These are phyloP conservation scores for Lipomyces spencermartinsiae DNA, from an alignment of 805 yeast genomes.

Conservation along the genomic window DNA sequence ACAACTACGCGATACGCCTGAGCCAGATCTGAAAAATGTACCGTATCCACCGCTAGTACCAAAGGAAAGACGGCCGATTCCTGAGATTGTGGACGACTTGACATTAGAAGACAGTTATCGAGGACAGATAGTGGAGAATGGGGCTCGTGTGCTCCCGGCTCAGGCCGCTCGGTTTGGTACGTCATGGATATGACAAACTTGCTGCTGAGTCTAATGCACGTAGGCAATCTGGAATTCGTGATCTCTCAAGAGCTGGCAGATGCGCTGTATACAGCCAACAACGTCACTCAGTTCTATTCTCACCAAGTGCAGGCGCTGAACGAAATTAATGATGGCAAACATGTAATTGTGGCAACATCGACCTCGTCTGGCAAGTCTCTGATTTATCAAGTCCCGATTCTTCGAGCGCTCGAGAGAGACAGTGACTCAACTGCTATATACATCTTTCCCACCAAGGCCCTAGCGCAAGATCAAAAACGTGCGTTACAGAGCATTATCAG, in stretches of 20 bases:
- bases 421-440: slow-evolving; percentile 72
- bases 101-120: slow-evolving; percentile 57
- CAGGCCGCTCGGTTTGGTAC: slow-evolving; percentile 53
- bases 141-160: slow-evolving; percentile 53
- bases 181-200: neutral
- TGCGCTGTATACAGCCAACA: slow-evolving; percentile 58
- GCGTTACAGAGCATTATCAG: slow-evolving; percentile 67
- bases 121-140: slow-evolving; percentile 65
- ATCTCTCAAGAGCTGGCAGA: slow-evolving; percentile 59
- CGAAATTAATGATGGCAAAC: slow-evolving; percentile 56
- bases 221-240: slow-evolving; percentile 50
- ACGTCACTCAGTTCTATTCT: slow-evolving; percentile 63
- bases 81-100: slow-evolving; percentile 58
- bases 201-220: neutral
- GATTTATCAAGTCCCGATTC: slow-evolving; percentile 86
- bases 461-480: slow-evolving; percentile 95
- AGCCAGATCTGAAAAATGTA: slow-evolving; percentile 13
- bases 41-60: slow-evolving; percentile 30
- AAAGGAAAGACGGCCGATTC: slow-evolving; percentile 53
- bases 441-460: slow-evolving; percentile 94
- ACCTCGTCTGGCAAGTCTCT: slow-evolving; percentile 96
- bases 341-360: slow-evolving; percentile 89
- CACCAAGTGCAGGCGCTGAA: slow-evolving; percentile 86
- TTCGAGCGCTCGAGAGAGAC: slow-evolving; percentile 55
- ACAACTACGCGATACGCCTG: neutral